Evolutionary conservation across 495 filamentous ascomycete species (phyloP).

Genomic region (Elasticomyces elasticus): DNA sequence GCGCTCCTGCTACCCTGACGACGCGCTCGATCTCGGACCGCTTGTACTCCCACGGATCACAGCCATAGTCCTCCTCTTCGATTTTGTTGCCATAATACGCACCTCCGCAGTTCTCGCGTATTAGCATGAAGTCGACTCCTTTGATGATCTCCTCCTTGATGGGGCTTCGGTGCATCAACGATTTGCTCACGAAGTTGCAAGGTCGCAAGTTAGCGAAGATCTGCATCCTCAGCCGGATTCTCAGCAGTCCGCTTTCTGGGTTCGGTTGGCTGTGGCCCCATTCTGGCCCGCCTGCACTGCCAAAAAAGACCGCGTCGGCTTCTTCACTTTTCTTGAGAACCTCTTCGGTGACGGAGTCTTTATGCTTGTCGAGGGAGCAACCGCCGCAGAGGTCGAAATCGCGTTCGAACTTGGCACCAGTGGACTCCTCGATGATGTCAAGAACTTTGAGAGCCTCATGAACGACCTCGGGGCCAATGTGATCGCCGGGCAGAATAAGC

Average conservation of each 20-base stretch:
- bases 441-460: slow-evolving; percentile 44
- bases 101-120: slow-evolving; percentile 44
- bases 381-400: slow-evolving; percentile 42
- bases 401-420: slow-evolving; percentile 33
- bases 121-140: slow-evolving; percentile 42
- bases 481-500: slow-evolving; percentile 45
- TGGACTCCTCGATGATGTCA: slow-evolving; percentile 35
- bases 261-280: slow-evolving; percentile 39
- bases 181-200: slow-evolving; percentile 37
- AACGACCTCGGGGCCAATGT: slow-evolving; percentile 48
- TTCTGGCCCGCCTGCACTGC: slow-evolving; percentile 41
- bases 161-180: slow-evolving; percentile 34
- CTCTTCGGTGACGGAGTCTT: slow-evolving; percentile 36
- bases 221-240: slow-evolving; percentile 40
- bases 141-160: slow-evolving; percentile 39
- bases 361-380: slow-evolving; percentile 39
- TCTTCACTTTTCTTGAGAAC: slow-evolving; percentile 36
- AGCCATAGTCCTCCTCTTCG: slow-evolving; percentile 39
- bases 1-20: slow-evolving; percentile 38
- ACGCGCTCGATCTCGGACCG: slow-evolving; percentile 39
- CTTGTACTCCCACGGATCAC: slow-evolving; percentile 35
- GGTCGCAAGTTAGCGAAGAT: slow-evolving; percentile 44
- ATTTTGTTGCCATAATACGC: slow-evolving; percentile 45
- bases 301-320: slow-evolving; percentile 41
- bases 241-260: slow-evolving; percentile 39